Evolutionary conservation across 768 basidiomycete genomes (phyloP), one percentile per base, ranked within the genome.

Genomic region (Leccinellum albellum): DNA sequence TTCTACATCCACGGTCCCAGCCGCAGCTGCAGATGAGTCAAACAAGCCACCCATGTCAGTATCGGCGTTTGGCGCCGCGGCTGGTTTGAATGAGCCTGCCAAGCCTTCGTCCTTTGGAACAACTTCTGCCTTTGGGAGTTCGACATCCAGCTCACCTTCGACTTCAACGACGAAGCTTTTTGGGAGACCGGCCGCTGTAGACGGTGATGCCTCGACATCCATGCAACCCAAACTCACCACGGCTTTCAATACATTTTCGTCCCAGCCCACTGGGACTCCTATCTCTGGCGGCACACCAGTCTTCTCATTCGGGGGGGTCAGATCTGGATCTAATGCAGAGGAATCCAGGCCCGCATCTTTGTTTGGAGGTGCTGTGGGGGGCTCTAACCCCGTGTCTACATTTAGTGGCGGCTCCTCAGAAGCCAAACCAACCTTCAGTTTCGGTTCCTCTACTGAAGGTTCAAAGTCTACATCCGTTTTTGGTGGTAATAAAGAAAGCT

Each of bases 11-110:
- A 29, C 62, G 6, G 31, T 66, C 23, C 31, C 64, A 23, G 55
- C 61, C 26, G 57, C 64, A 21, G 56, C 63, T 28, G 55, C 54
- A 56, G 33, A 57, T 66, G 69, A 61, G 48, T 44, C 58, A 28
- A 67, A 70, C 54, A 71, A 67, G 46, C 56, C 73, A 7, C 53
- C 64, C 24, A 35, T 63, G 7, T 65, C 72, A 4, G 65, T 70
- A 6, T 57, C 64, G 10, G 51, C 40, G 21, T 63, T 66, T 45
- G 64, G 61, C 14, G 7, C 44, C 23, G 21, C 50, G 3, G 21
- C 63, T 47, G 61, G 66, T 14, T 60, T 62, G 4, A 68, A 70
- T 21, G 54, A 62, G 20, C 53, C 61, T 12, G 44, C 64, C 32
- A 75, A 71, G 47, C 46, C 70, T 55, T 61, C 66, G 7, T 35